Evolutionary conservation across 352 stramenopile genomes (phyloP), one percentile per base, ranked within the genome.

Genomic region (Phytophthora fragariae): DNA sequence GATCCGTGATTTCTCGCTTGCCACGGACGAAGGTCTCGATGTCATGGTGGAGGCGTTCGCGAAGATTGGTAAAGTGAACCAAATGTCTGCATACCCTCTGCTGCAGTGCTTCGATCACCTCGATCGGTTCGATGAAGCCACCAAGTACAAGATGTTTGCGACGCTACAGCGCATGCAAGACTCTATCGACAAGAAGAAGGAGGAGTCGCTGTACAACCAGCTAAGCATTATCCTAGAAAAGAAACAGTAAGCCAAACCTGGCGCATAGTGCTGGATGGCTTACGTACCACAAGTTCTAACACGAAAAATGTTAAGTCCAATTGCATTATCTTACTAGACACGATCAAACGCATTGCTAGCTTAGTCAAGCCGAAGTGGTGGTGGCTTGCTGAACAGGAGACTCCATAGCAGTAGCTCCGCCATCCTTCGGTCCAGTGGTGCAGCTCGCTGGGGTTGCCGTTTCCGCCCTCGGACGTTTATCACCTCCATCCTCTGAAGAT

Each of bases 141-240:
- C 83, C 8, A 88, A 91, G 70, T 44, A 60, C 15, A 92, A 89
- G 66, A 60, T 93, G 44, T 68, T 85, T 44, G 69, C 65, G 33
- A 77, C 80, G 10, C 70, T 96, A 47, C 71, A 93, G 65, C 78
- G 83, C 50, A 88, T 96, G 83, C 89, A 94, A 50, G 80, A 88
- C 63, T 79, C 83, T 44, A 91, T 94, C 65, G 87, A 92, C 80
- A 89, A 85, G 76, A 92, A 92, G 70, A 90, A 89, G 67, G 83
- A 94, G 53, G 85, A 94, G 70, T 94, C 87, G 73, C 80, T 94
- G 12, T 94, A 90, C 79, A 94, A 94, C 77, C 88, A 94, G 72
- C 84, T 96, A 19, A 94, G 86, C 76, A 94, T 96, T 63, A 92
- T 94, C 62, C 68, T 96, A n/a, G 84, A 92, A 73, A 94, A 96